phyloP scores from a whole-genome alignment of 331 rosid species.

The Spiraea crenata region DNA sequence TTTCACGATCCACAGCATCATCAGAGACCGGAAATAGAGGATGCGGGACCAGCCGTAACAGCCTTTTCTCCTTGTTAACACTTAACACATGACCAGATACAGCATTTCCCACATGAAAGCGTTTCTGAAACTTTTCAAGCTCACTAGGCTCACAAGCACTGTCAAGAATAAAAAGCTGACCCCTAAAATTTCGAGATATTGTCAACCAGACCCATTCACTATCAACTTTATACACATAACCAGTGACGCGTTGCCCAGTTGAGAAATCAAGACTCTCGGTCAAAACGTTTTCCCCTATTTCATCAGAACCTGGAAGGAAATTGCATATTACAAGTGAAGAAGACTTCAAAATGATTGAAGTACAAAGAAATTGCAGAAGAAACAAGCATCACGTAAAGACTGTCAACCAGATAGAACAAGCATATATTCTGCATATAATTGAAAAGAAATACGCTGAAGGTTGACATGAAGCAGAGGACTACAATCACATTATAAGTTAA shows the following conservation, averaged over 20 bases:
- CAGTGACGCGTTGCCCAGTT: conserved; percentile 59
- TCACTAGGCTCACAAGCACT: conserved; percentile 75
- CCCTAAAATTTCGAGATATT: conserved; percentile 61
- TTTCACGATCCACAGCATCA: conserved; percentile 25
- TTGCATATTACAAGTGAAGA: conserved; percentile 16
- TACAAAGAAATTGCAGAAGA: background rate
- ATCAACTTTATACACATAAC: conserved; percentile 76
- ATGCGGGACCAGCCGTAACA: conserved; percentile 52
- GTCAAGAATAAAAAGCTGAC: conserved; percentile 74
- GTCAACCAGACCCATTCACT: conserved; percentile 84
- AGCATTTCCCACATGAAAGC: conserved; percentile 58
- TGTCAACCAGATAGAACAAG: too few species aligned
- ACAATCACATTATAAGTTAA: background rate
- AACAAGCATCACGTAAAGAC: too few species aligned
- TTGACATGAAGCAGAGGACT: background rate
- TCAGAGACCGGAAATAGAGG: conserved; percentile 31
- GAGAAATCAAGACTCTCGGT: conserved; percentile 44
- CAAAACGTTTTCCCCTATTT: conserved; percentile 29
- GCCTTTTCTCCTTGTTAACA: conserved; percentile 56
- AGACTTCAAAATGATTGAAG: background rate
- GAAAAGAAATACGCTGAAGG: too few species aligned
- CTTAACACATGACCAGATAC: conserved; percentile 59
- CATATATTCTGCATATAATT: too few species aligned
- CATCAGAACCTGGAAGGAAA: conserved; percentile 52
- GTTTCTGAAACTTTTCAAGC: conserved; percentile 60